Conservation (phyloP, 1,284 basidiomycete species). For the Fistulinella cinereoalba region DNA sequence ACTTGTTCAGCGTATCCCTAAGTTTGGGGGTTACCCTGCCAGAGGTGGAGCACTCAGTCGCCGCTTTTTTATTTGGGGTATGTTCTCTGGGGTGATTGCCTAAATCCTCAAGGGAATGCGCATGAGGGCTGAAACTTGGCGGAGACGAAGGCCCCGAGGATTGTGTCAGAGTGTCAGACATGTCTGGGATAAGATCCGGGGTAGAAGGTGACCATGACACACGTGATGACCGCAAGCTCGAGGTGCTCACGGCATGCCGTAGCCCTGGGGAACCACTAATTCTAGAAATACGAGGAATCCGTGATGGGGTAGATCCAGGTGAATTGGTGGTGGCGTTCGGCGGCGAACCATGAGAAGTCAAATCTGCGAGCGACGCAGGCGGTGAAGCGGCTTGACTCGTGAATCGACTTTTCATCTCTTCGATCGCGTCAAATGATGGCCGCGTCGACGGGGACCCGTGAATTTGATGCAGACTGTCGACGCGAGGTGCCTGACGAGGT, state of each 20-base stretch:
- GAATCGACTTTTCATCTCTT: slow-evolving; percentile 64
- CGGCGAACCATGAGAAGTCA: slow-evolving; percentile 10
- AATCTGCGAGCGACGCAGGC: slow-evolving; percentile 23
- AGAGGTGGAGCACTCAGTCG: slow-evolving; percentile 8
- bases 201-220: slow-evolving; percentile 43
- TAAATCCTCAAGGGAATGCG: slow-evolving; percentile 12
- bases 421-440: slow-evolving; percentile 51
- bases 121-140: slow-evolving; percentile 37
- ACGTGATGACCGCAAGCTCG: slow-evolving; percentile 30
- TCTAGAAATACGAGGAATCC: slow-evolving; percentile 31
- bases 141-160: slow-evolving; percentile 60
- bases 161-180: slow-evolving; percentile 54
- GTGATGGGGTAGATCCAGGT: slow-evolving; percentile 22
- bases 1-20: slow-evolving; percentile 20
- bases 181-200: slow-evolving; percentile 61
- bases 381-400: slow-evolving; percentile 37
- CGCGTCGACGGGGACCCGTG: slow-evolving; percentile 25
- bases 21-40: slow-evolving; percentile 23
- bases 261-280: slow-evolving; percentile 27
- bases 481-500: slow-evolving; percentile 2
- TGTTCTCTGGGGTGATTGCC: slow-evolving; percentile 10
- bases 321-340: slow-evolving; percentile 12
- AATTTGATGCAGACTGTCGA: slow-evolving; percentile 12
- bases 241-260: slow-evolving; percentile 28
- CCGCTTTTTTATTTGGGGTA: slow-evolving; percentile 3